These are phyloP conservation scores for Saccharum hybrid DNA, from an alignment of 202 grass and related monocot species.

Conservation along the genomic window DNA sequence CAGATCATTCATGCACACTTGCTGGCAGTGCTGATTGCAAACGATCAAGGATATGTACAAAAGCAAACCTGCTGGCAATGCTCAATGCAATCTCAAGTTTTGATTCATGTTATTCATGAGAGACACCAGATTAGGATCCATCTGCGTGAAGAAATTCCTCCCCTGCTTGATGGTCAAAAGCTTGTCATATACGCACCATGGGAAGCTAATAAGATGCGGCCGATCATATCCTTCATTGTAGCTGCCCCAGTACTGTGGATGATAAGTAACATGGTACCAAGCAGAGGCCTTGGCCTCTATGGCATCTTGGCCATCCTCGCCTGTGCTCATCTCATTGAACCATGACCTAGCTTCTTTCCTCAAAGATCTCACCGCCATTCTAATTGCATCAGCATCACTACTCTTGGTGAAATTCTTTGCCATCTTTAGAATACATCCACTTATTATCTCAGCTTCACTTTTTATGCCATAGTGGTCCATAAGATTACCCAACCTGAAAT, in stretches of 20 bases:
- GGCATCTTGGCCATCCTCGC: constrained; percentile 41
- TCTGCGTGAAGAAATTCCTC: constrained; percentile 30
- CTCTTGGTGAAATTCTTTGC: constrained; percentile 75
- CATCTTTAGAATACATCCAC: constrained; percentile 83
- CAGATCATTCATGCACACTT: constrained; percentile 34
- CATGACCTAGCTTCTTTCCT: constrained; percentile 81
- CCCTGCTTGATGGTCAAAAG: constrained; percentile 70
- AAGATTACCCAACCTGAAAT: constrained; percentile 87
- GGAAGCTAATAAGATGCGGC: constrained; percentile 85
- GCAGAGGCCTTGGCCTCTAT: constrained; percentile 76
- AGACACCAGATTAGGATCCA: constrained; percentile 42
- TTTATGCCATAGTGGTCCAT: constrained; percentile 93
- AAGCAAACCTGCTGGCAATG: neutral
- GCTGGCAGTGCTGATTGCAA: constrained; percentile 33
- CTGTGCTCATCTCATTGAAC: constrained; percentile 56
- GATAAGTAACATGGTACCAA: constrained; percentile 93
- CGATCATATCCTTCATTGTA: constrained; percentile 61
- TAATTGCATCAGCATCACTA: constrained; percentile 78
- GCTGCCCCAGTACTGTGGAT: constrained; percentile 54
- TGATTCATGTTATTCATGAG: constrained; percentile 45
- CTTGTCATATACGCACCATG: too few relatives aligned
- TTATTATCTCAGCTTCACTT: constrained; percentile 86
- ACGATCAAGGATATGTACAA: constrained; percentile 27
- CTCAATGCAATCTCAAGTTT: constrained; percentile 40
- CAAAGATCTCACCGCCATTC: constrained; percentile 65